Percentiles rank a stretch among this genome's conserved stretches.
phyloP scores from a whole-genome alignment of 768 basidiomycete genomes.

The Podaxis sp. region DNA sequence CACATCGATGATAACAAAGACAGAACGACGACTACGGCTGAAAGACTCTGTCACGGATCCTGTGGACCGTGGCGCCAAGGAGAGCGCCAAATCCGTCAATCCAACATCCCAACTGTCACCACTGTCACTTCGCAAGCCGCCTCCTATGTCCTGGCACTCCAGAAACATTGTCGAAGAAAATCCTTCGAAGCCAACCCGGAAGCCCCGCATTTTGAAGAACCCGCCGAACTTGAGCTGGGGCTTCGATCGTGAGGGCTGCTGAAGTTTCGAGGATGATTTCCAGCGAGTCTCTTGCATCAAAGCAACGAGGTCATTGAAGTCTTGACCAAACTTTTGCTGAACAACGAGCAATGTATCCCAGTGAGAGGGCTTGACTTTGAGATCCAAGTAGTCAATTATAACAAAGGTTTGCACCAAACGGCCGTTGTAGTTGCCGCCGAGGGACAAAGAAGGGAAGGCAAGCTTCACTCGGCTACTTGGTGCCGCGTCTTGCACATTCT shows the following conservation, averaged over 20 bases:
- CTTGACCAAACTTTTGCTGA: slow-evolving; percentile 87
- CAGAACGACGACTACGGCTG: slow-evolving; percentile 64
- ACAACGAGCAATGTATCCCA: slow-evolving; percentile 83
- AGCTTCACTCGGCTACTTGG: slow-evolving; percentile 56
- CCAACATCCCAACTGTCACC: slow-evolving; percentile 64
- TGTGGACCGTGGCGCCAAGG: slow-evolving; percentile 63
- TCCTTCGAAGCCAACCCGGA: slow-evolving; percentile 77
- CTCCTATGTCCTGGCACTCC: slow-evolving; percentile 73
- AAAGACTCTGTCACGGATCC: slow-evolving; percentile 37
- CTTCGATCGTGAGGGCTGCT: slow-evolving; percentile 21
- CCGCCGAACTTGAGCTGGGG: slow-evolving; percentile 35
- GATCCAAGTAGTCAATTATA: slow-evolving; percentile 64
- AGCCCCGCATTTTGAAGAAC: slow-evolving; percentile 71
- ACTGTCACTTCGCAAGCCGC: slow-evolving; percentile 48
- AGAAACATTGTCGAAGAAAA: slow-evolving; percentile 69
- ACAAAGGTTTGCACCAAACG: slow-evolving; percentile 49
- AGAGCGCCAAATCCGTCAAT: slow-evolving; percentile 77
- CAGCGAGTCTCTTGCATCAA: slow-evolving; percentile 61
- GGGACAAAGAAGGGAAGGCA: slow-evolving; percentile 60
- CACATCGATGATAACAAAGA: slow-evolving; percentile 83
- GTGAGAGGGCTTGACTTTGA: slow-evolving; percentile 77
- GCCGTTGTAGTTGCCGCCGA: slow-evolving; percentile 58
- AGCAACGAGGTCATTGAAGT: slow-evolving; percentile 77
- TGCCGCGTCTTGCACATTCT: slow-evolving; percentile 32
- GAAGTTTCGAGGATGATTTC: slow-evolving; percentile 17